phyloP scores from a whole-genome alignment of 257 asterid genomes.

The Solanum chilense region DNA sequence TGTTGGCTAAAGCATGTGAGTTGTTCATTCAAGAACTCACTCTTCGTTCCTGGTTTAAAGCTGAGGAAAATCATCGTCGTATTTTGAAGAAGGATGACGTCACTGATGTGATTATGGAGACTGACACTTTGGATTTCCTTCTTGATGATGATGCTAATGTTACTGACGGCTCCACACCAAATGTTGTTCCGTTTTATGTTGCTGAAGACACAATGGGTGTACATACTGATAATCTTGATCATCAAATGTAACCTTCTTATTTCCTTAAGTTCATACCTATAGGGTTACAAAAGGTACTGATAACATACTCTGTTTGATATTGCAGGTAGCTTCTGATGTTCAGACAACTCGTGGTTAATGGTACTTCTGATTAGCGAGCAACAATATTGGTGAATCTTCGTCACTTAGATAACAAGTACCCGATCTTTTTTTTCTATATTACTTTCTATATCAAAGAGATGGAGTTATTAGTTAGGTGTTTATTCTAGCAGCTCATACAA shows the following conservation, averaged over 20 bases:
- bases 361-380: not conserved
- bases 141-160: not conserved
- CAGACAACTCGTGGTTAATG: too few species aligned
- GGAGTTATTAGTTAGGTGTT: too few species aligned
- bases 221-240: not conserved
- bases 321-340: not conserved
- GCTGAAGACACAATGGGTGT: not conserved
- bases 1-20: too few species aligned
- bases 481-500: too few species aligned
- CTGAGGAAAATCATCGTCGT: constrained; percentile 16
- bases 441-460: too few species aligned
- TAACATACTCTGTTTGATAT: too few species aligned
- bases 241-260: not conserved
- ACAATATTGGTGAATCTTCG: not conserved
- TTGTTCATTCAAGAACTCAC: constrained; percentile 85
- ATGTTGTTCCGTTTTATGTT: not conserved
- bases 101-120: constrained; percentile 75
- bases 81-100: constrained; percentile 80
- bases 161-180: not conserved
- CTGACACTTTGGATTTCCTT: constrained; percentile 32
- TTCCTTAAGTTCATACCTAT: not conserved
- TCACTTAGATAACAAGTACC: not conserved
- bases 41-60: constrained; percentile 73
- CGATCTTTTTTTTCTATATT: too few species aligned
- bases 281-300: not conserved